A percentile compares a stretch with the other conserved stretches of the same genome.
Evolutionary conservation across 2,329 filamentous ascomycete genomes (phyloP).

Genomic region (Alternaria longipes): DNA sequence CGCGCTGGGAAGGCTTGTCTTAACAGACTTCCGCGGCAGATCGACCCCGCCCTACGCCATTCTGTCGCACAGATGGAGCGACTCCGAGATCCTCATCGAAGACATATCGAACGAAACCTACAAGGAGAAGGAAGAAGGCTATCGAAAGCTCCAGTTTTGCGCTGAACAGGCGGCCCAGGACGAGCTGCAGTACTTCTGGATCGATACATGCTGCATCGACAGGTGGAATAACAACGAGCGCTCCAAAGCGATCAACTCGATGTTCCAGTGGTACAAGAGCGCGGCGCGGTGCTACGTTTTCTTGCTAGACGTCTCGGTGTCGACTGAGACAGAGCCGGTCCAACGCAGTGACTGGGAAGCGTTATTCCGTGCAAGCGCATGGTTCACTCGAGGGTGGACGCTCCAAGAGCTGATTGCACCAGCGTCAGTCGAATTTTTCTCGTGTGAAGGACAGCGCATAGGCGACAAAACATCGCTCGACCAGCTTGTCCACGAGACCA

Average conservation of each 20-base stretch:
- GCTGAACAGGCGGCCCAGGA: slow-evolving; percentile 28
- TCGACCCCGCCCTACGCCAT: slow-evolving; percentile 41
- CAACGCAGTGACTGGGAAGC: slow-evolving; percentile 19
- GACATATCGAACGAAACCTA: slow-evolving; percentile 28
- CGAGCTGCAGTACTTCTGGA: slow-evolving; percentile 33
- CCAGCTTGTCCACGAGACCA: slow-evolving; percentile 25
- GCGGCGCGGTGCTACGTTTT: slow-evolving; percentile 31
- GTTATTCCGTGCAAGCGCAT: slow-evolving; percentile 25
- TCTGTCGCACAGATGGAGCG: slow-evolving; percentile 48
- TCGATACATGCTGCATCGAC: slow-evolving; percentile 37
- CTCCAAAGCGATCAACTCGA: slow-evolving; percentile 17
- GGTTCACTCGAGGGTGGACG: not conserved
- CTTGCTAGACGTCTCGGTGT: slow-evolving; percentile 26
- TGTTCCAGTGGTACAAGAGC: slow-evolving; percentile 28
- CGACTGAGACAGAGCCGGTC: not conserved
- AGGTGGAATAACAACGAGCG: slow-evolving; percentile 25
- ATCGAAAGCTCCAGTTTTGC: slow-evolving; percentile 32
- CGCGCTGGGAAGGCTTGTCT: slow-evolving; percentile 12
- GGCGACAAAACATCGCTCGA: slow-evolving; percentile 25
- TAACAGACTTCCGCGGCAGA: slow-evolving; percentile 26
- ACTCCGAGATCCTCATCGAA: slow-evolving; percentile 42
- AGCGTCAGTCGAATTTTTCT: slow-evolving; percentile 28
- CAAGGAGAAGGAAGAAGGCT: slow-evolving; percentile 23
- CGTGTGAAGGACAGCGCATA: slow-evolving; percentile 15
- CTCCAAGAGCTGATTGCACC: slow-evolving; percentile 17